phyloP scores from a whole-genome alignment of 1,284 basidiomycete species.

The Singerocomus inundabilis region DNA sequence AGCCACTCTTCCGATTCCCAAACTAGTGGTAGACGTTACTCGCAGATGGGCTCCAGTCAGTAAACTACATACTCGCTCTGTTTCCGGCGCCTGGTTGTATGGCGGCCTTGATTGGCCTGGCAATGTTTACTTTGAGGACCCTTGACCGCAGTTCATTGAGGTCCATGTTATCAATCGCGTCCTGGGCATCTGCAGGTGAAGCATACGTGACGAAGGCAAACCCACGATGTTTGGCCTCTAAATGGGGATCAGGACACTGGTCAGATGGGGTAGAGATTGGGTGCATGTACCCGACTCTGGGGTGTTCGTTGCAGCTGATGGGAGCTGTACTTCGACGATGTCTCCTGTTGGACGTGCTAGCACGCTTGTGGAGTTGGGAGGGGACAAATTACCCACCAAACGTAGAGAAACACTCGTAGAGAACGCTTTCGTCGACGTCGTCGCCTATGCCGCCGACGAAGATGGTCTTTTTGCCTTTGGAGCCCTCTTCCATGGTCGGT shows the following conservation, averaged over 20 bases:
- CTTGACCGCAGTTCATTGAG: conserved; percentile 73
- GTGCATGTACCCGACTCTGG: conserved; percentile 46
- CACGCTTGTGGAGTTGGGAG: conserved; percentile 1
- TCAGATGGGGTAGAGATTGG: not conserved
- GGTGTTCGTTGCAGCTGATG: conserved; percentile 62
- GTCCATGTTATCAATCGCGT: conserved; percentile 89
- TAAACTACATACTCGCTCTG: conserved; percentile 59
- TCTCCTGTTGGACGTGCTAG: conserved; percentile 52
- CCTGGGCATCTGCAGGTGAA: conserved; percentile 76
- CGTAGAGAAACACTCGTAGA: conserved; percentile 71
- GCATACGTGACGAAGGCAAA: conserved; percentile 80
- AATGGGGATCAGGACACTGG: conserved; percentile 5
- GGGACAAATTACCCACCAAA: conserved; percentile 56
- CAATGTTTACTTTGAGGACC: conserved; percentile 76
- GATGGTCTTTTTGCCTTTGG: conserved; percentile 77
- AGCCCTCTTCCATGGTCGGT: conserved; percentile 67
- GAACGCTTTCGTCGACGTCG: conserved; percentile 65
- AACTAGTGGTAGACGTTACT: conserved; percentile 43
- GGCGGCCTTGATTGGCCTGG: conserved; percentile 67
- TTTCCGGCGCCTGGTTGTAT: conserved; percentile 61
- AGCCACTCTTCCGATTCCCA: conserved; percentile 89
- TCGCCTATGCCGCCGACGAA: conserved; percentile 77
- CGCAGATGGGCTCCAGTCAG: not conserved
- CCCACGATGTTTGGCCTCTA: conserved; percentile 75
- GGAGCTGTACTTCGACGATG: conserved; percentile 78